Evolutionary conservation across 2,329 filamentous ascomycete genomes (phyloP).

Genomic region (Cephalotrichum gorgonifer): DNA sequence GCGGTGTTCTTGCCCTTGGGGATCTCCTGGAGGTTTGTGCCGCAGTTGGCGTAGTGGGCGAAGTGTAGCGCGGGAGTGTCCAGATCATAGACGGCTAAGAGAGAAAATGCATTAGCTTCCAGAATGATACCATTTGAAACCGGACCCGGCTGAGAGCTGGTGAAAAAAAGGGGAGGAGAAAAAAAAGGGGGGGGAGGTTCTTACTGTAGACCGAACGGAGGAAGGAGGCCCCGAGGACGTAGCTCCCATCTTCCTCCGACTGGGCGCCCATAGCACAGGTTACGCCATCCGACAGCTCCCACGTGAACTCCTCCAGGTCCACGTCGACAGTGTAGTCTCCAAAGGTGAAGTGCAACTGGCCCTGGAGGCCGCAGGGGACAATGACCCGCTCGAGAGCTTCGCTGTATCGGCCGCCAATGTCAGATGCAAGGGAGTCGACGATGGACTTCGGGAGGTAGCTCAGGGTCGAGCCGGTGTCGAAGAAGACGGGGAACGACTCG

Average conservation of each 20-base stretch:
- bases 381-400: conserved; percentile 30
- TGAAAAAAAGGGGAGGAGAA: neutral
- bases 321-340: conserved; percentile 33
- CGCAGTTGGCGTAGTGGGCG: conserved; percentile 15
- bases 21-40: conserved; percentile 14
- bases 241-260: conserved; percentile 19
- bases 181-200: neutral
- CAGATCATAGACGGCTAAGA: conserved; percentile 12
- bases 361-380: conserved; percentile 32
- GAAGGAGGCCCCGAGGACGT: conserved; percentile 32
- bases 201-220: conserved; percentile 29
- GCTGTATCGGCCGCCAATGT: conserved; percentile 34
- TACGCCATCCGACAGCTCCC: conserved; percentile 19
- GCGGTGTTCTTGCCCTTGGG: conserved; percentile 12
- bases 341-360: conserved; percentile 37
- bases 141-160: too few species aligned
- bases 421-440: conserved; percentile 30
- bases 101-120: neutral
- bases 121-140: too few species aligned
- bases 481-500: conserved; percentile 34
- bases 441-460: conserved; percentile 53
- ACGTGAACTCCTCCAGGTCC: conserved; percentile 34
- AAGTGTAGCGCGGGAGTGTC: conserved; percentile 16
- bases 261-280: conserved; percentile 36
- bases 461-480: conserved; percentile 59